These are phyloP conservation scores for Cladophialophora exuberans DNA, from an alignment of 2,329 filamentous ascomycete genomes.

Conservation along the genomic window DNA sequence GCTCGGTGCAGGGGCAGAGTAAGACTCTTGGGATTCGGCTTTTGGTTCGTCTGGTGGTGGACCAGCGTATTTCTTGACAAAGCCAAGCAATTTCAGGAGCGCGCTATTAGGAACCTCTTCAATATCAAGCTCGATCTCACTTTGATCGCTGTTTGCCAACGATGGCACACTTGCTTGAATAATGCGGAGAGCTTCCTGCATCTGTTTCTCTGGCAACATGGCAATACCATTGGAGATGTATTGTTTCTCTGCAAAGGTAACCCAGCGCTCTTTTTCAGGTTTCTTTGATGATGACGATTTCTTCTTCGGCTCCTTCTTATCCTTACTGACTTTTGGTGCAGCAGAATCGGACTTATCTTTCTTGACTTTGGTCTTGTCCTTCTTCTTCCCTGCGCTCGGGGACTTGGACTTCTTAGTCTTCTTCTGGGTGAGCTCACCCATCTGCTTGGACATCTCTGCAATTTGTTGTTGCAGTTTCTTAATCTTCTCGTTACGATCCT, in stretches of 20 bases:
- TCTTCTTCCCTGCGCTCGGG: slow-evolving; percentile 51
- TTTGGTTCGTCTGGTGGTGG: slow-evolving; percentile 49
- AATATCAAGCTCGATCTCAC: slow-evolving; percentile 53
- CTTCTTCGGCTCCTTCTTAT: slow-evolving; percentile 55
- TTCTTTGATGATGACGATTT: slow-evolving; percentile 44
- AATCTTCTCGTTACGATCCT: slow-evolving; percentile 65
- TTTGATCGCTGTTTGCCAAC: slow-evolving; percentile 60
- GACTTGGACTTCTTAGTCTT: slow-evolving; percentile 64
- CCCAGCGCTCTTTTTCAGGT: slow-evolving; percentile 63
- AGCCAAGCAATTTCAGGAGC: slow-evolving; percentile 49
- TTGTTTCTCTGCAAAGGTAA: slow-evolving; percentile 82
- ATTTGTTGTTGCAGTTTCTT: slow-evolving; percentile 71
- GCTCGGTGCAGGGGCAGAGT: slow-evolving; percentile 39
- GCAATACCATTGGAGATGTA: slow-evolving; percentile 86
- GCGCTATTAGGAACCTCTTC: slow-evolving; percentile 54
- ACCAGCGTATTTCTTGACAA: slow-evolving; percentile 52
- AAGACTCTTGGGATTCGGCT: slow-evolving; percentile 30
- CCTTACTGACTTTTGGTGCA: slow-evolving; percentile 28
- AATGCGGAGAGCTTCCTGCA: slow-evolving; percentile 80
- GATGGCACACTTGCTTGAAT: slow-evolving; percentile 82
- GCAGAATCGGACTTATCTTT: slow-evolving; percentile 48
- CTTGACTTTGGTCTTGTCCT: slow-evolving; percentile 44
- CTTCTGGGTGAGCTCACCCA: slow-evolving; percentile 54
- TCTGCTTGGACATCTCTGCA: slow-evolving; percentile 71
- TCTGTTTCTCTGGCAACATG: slow-evolving; percentile 75